Evolutionary conservation across 305 asterid species (phyloP).

Genomic region (Rubia balearica): DNA sequence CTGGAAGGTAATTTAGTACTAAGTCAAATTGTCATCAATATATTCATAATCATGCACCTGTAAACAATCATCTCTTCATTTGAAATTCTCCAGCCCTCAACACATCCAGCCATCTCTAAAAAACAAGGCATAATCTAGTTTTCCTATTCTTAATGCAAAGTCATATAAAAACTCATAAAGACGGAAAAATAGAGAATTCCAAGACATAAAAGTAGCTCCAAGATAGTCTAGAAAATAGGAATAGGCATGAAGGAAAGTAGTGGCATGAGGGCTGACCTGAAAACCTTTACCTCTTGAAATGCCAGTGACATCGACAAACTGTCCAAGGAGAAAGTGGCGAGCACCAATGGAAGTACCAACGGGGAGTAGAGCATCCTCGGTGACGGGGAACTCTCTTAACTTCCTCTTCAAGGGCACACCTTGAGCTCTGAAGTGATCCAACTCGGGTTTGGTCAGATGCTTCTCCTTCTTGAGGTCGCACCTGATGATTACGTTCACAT

Average conservation of each 20-base stretch:
- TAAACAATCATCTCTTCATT: too few species aligned
- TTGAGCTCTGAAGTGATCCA: slow-evolving; percentile 94
- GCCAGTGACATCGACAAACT: slow-evolving; percentile 77
- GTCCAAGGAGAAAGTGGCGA: slow-evolving; percentile 92
- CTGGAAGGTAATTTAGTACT: too few species aligned
- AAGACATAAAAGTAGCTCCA: too few species aligned
- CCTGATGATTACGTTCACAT: slow-evolving; percentile 18
- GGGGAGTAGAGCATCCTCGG: slow-evolving; percentile 91
- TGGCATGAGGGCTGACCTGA: slow-evolving; percentile 42
- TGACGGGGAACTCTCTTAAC: slow-evolving; percentile 86
- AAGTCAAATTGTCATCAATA: too few species aligned
- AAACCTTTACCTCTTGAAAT: slow-evolving; percentile 94
- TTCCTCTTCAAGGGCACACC: slow-evolving; percentile 96
- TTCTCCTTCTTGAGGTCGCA: slow-evolving; percentile 96
- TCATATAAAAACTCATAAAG: too few species aligned
- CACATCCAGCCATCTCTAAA: too few species aligned
- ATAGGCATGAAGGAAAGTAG: neutral
- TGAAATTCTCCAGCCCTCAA: too few species aligned
- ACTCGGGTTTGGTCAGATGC: slow-evolving; percentile 85
- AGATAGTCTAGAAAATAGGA: neutral
- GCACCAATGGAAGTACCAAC: slow-evolving; percentile 69
- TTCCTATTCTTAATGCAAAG: too few species aligned
- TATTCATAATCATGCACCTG: too few species aligned
- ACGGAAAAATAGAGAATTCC: too few species aligned
- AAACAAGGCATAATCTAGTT: too few species aligned